Conservation (phyloP, 441 rosid species). For the Iberis amara region DNA sequence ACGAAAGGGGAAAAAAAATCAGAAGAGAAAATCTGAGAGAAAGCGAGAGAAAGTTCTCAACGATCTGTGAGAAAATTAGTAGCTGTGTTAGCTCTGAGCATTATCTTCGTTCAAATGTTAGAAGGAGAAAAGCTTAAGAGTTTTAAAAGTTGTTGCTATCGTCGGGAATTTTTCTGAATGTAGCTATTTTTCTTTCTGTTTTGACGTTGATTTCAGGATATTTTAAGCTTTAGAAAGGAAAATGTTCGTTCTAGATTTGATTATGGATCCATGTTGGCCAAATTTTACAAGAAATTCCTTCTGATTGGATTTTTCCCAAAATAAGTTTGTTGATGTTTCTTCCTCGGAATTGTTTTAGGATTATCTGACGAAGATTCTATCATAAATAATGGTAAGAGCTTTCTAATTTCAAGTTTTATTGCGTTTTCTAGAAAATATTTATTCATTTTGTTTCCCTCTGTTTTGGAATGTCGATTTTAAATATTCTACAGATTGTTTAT, state of each 20-base stretch:
- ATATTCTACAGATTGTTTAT: too few relatives aligned
- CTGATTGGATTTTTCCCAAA: constrained; percentile 1
- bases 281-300: background rate
- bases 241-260: background rate
- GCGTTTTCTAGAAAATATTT: background rate
- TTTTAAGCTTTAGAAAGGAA: constrained; percentile 13
- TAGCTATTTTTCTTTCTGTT: background rate
- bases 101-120: background rate
- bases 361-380: constrained; percentile 6
- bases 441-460: background rate
- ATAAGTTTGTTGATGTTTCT: constrained; percentile 6
- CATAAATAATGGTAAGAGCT: constrained; percentile 26
- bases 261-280: constrained; percentile 10
- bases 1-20: constrained; percentile 12
- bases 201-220: constrained; percentile 24
- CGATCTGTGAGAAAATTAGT: constrained; percentile 11
- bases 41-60: constrained; percentile 17
- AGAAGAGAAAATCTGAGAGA: constrained; percentile 7
- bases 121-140: background rate
- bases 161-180: background rate
- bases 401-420: constrained; percentile 14
- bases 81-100: background rate
- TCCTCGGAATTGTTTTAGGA: constrained; percentile 2
- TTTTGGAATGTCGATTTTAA: constrained; percentile 9
- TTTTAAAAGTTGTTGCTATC: constrained; percentile 11